A percentile compares a stretch with the other conserved stretches of the same genome.
Conservation (phyloP, 331 rosid genomes). For the Pyrus hybrid region DNA sequence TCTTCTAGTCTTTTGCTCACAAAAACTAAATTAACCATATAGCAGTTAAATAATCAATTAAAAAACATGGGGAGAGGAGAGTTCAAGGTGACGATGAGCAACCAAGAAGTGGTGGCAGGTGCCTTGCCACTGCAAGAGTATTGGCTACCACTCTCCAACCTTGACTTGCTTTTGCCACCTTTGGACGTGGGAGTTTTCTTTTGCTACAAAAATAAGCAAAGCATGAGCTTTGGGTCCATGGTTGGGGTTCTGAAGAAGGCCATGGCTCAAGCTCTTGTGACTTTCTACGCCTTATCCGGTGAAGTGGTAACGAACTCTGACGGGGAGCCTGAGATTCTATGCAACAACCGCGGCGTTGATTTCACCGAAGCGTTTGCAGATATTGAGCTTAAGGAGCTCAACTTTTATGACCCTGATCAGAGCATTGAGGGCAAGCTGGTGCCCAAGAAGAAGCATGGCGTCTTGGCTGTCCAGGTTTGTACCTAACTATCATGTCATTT, state of each 20-base stretch:
- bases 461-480: conserved; percentile 33
- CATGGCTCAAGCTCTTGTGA: conserved; percentile 36
- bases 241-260: conserved; percentile 34
- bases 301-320: conserved; percentile 41
- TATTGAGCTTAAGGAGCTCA: conserved; percentile 33
- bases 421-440: conserved; percentile 53
- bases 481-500: not conserved
- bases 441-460: conserved; percentile 45
- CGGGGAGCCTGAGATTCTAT: conserved; percentile 62
- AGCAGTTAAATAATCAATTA: not conserved
- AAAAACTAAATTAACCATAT: not conserved
- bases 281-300: conserved; percentile 49
- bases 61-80: conserved; percentile 8
- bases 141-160: conserved; percentile 65
- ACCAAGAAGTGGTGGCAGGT: conserved; percentile 42
- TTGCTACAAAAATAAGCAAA: conserved; percentile 30
- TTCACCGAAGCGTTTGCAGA: conserved; percentile 54
- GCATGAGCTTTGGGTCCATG: conserved; percentile 15
- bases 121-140: conserved; percentile 47
- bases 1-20: not conserved
- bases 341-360: conserved; percentile 65
- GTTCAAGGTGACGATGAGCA: conserved; percentile 22
- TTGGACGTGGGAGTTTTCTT: conserved; percentile 55
- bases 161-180: conserved; percentile 56
- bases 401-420: conserved; percentile 58